A percentile compares a stretch with the other conserved stretches of the same genome.
These are phyloP conservation scores for Corchorus olitorius DNA, from an alignment of 345 rosid genomes.

Conservation along the genomic window DNA sequence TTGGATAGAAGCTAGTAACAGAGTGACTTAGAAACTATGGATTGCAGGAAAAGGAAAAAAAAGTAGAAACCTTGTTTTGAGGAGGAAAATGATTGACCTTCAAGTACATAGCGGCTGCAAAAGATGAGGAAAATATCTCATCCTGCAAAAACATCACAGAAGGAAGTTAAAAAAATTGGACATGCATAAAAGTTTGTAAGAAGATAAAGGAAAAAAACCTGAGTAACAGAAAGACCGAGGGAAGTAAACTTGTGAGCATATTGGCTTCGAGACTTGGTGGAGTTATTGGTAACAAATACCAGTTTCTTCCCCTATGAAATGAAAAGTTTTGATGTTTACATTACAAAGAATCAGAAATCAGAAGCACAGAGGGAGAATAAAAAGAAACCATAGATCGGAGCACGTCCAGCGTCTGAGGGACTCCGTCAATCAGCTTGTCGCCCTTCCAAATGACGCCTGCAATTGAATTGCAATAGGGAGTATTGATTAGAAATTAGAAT, in stretches of 20 bases:
- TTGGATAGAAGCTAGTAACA: neutral
- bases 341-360: neutral
- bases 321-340: neutral
- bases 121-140: slow-evolving; percentile 90
- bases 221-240: slow-evolving; percentile 70
- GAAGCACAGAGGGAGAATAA: neutral
- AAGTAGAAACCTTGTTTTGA: slow-evolving; percentile 64
- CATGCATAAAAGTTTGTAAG: no score
- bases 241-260: slow-evolving; percentile 66
- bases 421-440: slow-evolving; percentile 76
- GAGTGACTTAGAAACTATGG: neutral
- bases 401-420: slow-evolving; percentile 55
- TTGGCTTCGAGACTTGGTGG: slow-evolving; percentile 75
- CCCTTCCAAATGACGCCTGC: slow-evolving; percentile 98
- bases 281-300: slow-evolving; percentile 87
- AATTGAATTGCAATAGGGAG: neutral
- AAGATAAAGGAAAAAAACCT: slow-evolving; percentile 42
- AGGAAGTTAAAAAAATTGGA: neutral
- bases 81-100: slow-evolving; percentile 71
- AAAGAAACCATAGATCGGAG: slow-evolving; percentile 69
- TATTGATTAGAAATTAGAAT: neutral
- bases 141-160: slow-evolving; percentile 43
- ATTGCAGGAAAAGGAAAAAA: neutral
- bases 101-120: slow-evolving; percentile 90
- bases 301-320: slow-evolving; percentile 70